Evolutionary conservation across 2,329 filamentous ascomycete genomes (phyloP).

Genomic region (Acrocalymma vagum): DNA sequence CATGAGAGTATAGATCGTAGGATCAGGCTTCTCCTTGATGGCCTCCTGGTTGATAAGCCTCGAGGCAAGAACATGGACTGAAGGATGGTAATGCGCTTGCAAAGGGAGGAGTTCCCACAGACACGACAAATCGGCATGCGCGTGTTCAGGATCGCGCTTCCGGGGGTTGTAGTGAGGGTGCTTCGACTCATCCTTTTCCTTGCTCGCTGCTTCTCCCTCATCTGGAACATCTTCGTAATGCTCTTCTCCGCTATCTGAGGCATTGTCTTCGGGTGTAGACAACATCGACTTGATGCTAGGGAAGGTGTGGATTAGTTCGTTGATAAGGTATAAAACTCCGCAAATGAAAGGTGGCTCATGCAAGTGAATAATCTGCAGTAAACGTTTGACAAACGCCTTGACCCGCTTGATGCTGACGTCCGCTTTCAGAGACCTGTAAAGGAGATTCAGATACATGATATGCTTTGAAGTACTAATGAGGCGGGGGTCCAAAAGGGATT

Average conservation of each 20-base stretch:
- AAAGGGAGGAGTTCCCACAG: slow-evolving; percentile 91
- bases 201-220: slow-evolving; percentile 43
- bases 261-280: slow-evolving; percentile 74
- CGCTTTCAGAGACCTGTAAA: slow-evolving; percentile 87
- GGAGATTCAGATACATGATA: slow-evolving; percentile 89
- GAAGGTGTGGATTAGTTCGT: slow-evolving; percentile 81
- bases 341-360: slow-evolving; percentile 94
- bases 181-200: slow-evolving; percentile 25
- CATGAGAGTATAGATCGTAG: slow-evolving; percentile 88
- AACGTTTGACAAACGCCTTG: slow-evolving; percentile 93
- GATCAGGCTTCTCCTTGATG: slow-evolving; percentile 86
- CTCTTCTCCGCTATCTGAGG: slow-evolving; percentile 77
- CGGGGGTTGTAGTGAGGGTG: slow-evolving; percentile 75
- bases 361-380: slow-evolving; percentile 85
- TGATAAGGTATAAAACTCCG: slow-evolving; percentile 88
- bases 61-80: slow-evolving; percentile 83
- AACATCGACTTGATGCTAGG: slow-evolving; percentile 81
- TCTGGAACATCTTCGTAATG: slow-evolving; percentile 72
- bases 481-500: slow-evolving; percentile 90
- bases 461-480: slow-evolving; percentile 93
- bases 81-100: slow-evolving; percentile 87
- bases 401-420: slow-evolving; percentile 91
- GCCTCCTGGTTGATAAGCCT: slow-evolving; percentile 74
- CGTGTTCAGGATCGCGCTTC: slow-evolving; percentile 90
- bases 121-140: slow-evolving; percentile 90